Percentiles rank a stretch among this genome's conserved stretches.
These are phyloP conservation scores for Protomyces macrosporus DNA, from an alignment of 1,139 yeast species.

Conservation along the genomic window DNA sequence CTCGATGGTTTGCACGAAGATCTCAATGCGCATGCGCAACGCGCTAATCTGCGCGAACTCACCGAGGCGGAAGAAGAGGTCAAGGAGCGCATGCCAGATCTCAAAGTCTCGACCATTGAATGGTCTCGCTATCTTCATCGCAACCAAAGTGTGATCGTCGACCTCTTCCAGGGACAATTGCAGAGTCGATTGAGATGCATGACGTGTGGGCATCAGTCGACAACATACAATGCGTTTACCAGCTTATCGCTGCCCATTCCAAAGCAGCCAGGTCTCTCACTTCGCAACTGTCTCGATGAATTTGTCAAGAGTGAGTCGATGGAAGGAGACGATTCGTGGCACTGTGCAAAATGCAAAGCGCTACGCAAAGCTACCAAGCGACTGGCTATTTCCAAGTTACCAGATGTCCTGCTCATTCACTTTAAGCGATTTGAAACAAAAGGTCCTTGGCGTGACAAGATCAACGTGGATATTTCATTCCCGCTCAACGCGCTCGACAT, in stretches of 20 bases:
- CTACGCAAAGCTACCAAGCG: constrained; percentile 64
- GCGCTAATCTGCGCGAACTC: constrained; percentile 51
- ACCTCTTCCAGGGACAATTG: constrained; percentile 85
- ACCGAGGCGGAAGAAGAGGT: constrained; percentile 70
- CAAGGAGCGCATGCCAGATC: constrained; percentile 68
- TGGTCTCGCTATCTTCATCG: constrained; percentile 89
- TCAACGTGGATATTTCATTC: constrained; percentile 58
- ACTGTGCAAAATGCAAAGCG: constrained; percentile 72
- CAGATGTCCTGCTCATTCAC: constrained; percentile 66
- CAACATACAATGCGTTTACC: constrained; percentile 79
- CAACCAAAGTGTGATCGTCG: constrained; percentile 79
- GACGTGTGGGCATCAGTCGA: constrained; percentile 71
- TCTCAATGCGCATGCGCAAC: constrained; percentile 61
- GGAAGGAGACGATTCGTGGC: constrained; percentile 83
- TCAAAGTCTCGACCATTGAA: constrained; percentile 85
- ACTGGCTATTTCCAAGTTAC: constrained; percentile 64
- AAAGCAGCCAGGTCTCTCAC: constrained; percentile 37
- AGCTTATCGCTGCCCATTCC: constrained; percentile 74
- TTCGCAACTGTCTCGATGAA: constrained; percentile 64
- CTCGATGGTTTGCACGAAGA: constrained; percentile 88
- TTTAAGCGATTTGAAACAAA: constrained; percentile 66
- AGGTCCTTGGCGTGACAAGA: constrained; percentile 48
- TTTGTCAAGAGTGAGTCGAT: constrained; percentile 63
- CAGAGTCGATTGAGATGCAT: constrained; percentile 72
- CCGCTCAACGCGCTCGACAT: constrained; percentile 59